Evolutionary conservation across 306 rosid species (phyloP), one percentile per base, ranked within the genome.

Genomic region (Sophora flavescens): DNA sequence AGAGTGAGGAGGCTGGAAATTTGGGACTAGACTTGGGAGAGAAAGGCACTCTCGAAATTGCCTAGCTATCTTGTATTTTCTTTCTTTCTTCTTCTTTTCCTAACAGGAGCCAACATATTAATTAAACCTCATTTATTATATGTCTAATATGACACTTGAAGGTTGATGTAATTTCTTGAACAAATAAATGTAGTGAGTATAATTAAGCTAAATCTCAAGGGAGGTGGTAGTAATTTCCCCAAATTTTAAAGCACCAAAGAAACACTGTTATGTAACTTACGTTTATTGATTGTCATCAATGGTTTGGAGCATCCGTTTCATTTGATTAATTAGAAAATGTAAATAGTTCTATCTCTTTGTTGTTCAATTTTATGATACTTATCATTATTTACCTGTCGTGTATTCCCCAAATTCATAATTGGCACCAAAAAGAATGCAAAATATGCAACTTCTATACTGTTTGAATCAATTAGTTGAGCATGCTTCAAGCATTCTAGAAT

Each of bases 271-370:
- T 38, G 38, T 72, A 41, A 35, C 8, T 50, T 48, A 4, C 4
- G 7, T 70, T 28, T 58, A 2, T 33, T 33, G 47, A 51, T 51
- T 51, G 8, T 18, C 16, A 17, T 11, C 35, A 53, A 5, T 56
- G 54, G 53, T 22, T 72, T 59, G 42, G 45, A 58, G 58, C 68
- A 59, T 13, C 33, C 44, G 17, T 47, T 75, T 51, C 38, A 8
- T 22, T 51, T 63, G 52, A 67, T 67, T 11, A 39, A 48, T 38
- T 47, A 62, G 79, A 35, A 74, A 62, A 32, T 5, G 38, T 38
- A 33, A 58, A 48, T 72, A 57, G 30, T 28, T 39, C 12, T 22
- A n/a, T 73, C 48, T 45, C 14, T 47, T 67, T 72, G 59, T 32
- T 62, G 39, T 50, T 45, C 69, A 28, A 62, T 15, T 15, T 33